Evolutionary conservation across 495 filamentous ascomycete species (phyloP), one percentile per base, ranked within the genome.

Genomic region (Filosporella fistucella): DNA sequence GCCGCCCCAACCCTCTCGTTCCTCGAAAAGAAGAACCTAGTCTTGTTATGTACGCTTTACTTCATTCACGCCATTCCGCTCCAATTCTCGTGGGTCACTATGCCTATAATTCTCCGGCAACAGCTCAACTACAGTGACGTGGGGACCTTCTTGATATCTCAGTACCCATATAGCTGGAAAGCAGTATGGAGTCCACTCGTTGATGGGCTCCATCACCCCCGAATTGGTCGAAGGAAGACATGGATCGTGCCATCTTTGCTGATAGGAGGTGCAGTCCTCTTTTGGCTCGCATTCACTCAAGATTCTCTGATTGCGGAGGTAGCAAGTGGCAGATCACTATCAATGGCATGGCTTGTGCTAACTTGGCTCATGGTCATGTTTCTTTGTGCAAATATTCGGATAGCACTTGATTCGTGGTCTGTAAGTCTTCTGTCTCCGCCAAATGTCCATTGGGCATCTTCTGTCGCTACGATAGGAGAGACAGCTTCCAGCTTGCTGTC

Each of bases 111-210:
- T 42, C 38, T 42, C 26, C 38, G 38, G 20, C 38, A 42, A 42
- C 38, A 42, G 38, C 38, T 42, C 38, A 25, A 23, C 38, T 42
- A 21, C 21, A 42, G 38, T 14, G 38, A 42, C 18, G 38, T 42
- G 38, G 38, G 38, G 20, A 42, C 38, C 38, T 42, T 42, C 38
- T n/a, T 42, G 38, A 25, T 42, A 14, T 42, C 38, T 42, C 20
- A 25, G 48, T 42, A 42, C 38, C 38, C 38, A 23, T 42, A 42
- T 23, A 42, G 38, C 38, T 42, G 38, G 38, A 42, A 42, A 23
- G 38, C 38, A 42, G 38, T 13, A 42, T 42, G 38, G 38, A 42
- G 38, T 42, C 38, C 38, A 42, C 38, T 42, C 38, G 38, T 42
- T 42, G 38, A 42, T 14, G 38, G 38, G 26, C 18, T 42, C 38